Conservation (phyloP, 2,329 filamentous ascomycete species). For the Biscogniauxia marginata region DNA sequence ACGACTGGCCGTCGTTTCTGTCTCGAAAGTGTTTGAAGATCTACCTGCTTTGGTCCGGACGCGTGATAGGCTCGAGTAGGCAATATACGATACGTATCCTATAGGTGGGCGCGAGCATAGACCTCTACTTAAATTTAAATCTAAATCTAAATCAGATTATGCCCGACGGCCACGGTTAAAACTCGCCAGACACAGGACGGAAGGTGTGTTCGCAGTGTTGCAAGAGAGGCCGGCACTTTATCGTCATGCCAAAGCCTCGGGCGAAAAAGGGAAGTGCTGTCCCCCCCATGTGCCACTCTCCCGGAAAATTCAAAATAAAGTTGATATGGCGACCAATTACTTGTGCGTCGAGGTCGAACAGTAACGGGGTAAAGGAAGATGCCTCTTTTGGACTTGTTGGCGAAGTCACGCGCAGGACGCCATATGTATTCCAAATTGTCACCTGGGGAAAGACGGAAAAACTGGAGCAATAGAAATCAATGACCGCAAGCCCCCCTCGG, state of each 20-base stretch:
- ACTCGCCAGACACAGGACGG: background rate
- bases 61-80: background rate
- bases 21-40: conserved; percentile 6
- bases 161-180: background rate
- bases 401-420: background rate
- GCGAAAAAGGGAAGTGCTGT: background rate
- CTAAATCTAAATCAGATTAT: background rate
- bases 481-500: background rate
- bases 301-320: too few species aligned
- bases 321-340: too few species aligned
- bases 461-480: background rate
- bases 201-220: background rate
- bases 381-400: background rate
- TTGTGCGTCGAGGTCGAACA: background rate
- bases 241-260: background rate
- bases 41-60: background rate
- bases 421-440: background rate
- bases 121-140: background rate
- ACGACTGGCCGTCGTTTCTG: conserved; percentile 3
- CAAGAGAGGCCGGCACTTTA: background rate
- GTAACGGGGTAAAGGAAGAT: background rate
- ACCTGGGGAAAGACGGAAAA: background rate
- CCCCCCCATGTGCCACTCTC: too few species aligned
- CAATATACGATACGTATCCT: background rate
- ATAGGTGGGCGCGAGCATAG: background rate